Base-by-base conservation (phyloP, 2,329 filamentous ascomycete genomes). In the Tolypocladium paradoxum region DNA sequence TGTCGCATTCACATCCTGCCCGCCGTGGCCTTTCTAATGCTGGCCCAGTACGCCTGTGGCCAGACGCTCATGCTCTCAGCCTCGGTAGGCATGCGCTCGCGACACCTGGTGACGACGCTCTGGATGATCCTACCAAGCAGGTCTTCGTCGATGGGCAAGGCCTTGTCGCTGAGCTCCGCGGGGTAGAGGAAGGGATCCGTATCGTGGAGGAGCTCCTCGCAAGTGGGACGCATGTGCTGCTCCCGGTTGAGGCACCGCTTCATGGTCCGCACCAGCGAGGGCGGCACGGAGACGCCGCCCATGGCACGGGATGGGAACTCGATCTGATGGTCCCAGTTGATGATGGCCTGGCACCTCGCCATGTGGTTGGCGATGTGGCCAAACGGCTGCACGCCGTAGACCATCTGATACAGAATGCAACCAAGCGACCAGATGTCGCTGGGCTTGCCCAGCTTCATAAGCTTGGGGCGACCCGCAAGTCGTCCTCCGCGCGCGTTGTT, bases 341-440 rank as follows among this genome's bases (percentile, higher is more conserved):
- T 88, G 64, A 95, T 93, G 55, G 88, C 88, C 68, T 90, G 84
- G 66, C 95, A 93, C 24, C 90, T 84, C 37, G 88, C 83, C 73
- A 95, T 88, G 64, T 85, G 88, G 69, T 92, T 93, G 54, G 82
- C 76, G 60, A 99, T 95, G 65, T 97, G 91, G 16, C 86, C 90
- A 64, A 99, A 99, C 0, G 93, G 93, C 4, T 90, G 87, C n/a
- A 86, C 79, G n/a, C 93, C 93, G 65, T 99, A 99, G 0, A 92
- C 88, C 88, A 99, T 95, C 67, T 97, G 92, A 72, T 95, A 99
- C 16, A 99, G 76, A 56, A 99, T 97, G 65, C 93, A 99, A 20
- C 93, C 93, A 16, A 99, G 72, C 66, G 87, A 92, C 93, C 93
- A 99, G 20, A 99, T 85, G 68, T 99, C 93, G 60, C 87, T 93